Evolutionary conservation across 2,329 filamentous ascomycete genomes (phyloP).

Genomic region (Aspergillus fumigatiaffinis): DNA sequence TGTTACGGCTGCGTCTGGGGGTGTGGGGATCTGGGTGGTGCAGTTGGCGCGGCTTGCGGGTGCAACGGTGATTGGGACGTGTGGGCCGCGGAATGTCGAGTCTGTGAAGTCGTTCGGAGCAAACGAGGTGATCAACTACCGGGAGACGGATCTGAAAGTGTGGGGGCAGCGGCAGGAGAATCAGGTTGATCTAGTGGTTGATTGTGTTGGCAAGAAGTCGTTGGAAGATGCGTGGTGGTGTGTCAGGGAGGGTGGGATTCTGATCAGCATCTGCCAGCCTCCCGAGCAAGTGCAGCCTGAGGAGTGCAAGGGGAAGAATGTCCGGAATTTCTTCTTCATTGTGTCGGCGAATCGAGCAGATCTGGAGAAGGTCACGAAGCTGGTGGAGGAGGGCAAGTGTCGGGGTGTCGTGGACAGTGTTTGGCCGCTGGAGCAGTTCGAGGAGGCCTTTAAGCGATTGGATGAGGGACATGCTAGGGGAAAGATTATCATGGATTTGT

Average conservation of each 20-base stretch:
- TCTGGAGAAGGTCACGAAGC: slow-evolving; percentile 33
- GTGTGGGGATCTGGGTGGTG: slow-evolving; percentile 44
- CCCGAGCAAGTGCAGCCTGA: slow-evolving; percentile 29
- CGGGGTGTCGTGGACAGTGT: slow-evolving; percentile 40
- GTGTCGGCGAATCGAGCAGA: slow-evolving; percentile 37
- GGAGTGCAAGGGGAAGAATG: slow-evolving; percentile 18
- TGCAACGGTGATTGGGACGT: slow-evolving; percentile 39
- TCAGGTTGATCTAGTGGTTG: slow-evolving; percentile 44
- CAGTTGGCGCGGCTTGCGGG: slow-evolving; percentile 28
- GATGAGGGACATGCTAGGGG: slow-evolving; percentile 40
- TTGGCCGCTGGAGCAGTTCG: slow-evolving; percentile 38
- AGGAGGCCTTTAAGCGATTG: slow-evolving; percentile 38
- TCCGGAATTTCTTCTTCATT: slow-evolving; percentile 41
- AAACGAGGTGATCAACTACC: slow-evolving; percentile 41
- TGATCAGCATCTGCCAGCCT: slow-evolving; percentile 41
- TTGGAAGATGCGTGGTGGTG: slow-evolving; percentile 43
- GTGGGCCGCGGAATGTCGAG: slow-evolving; percentile 35
- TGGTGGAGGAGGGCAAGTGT: slow-evolving; percentile 38
- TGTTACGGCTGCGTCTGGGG: slow-evolving; percentile 44
- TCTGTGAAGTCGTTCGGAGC: slow-evolving; percentile 42
- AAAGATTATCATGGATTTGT: slow-evolving; percentile 40
- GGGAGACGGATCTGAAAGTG: slow-evolving; percentile 4
- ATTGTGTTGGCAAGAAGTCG: slow-evolving; percentile 41
- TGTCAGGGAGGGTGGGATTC: slow-evolving; percentile 32
- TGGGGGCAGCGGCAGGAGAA: slow-evolving; percentile 28